Conservation (phyloP, 371 early-diverging fungal genomes). For the Lichtheimia ramosa region DNA sequence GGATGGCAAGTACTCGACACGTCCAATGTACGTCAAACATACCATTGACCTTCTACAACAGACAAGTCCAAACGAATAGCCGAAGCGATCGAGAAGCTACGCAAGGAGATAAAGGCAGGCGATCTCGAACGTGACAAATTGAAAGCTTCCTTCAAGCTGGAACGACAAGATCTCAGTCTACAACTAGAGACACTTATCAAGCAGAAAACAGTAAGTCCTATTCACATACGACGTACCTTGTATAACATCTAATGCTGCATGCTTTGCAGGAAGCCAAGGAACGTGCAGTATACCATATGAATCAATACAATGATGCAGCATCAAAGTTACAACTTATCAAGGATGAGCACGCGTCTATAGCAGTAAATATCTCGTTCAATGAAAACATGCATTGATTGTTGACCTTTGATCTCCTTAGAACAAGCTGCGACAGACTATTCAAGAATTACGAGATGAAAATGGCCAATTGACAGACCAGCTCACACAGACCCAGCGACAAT, state of each 20-base stretch:
- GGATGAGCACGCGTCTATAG: constrained; percentile 13
- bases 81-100: constrained; percentile 4
- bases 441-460: constrained; percentile 9
- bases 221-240: background rate
- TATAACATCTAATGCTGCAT: background rate
- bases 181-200: constrained; percentile 1
- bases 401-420: background rate
- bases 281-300: constrained; percentile 18
- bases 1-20: background rate
- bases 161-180: constrained; percentile 6
- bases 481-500: background rate
- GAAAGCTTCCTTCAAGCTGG: background rate
- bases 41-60: background rate
- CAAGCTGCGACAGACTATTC: constrained; percentile 4
- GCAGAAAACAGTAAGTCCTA: constrained; percentile 9
- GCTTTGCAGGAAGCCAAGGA: constrained; percentile 18
- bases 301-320: constrained; percentile 12
- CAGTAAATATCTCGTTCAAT: background rate
- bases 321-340: constrained; percentile 14
- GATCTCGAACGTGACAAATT: constrained; percentile 6
- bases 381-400: background rate
- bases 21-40: background rate
- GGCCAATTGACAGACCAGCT: background rate
- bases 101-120: background rate
- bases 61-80: background rate